Evolutionary conservation across 768 basidiomycete genomes (phyloP).

Genomic region (Scleroderma bovista): DNA sequence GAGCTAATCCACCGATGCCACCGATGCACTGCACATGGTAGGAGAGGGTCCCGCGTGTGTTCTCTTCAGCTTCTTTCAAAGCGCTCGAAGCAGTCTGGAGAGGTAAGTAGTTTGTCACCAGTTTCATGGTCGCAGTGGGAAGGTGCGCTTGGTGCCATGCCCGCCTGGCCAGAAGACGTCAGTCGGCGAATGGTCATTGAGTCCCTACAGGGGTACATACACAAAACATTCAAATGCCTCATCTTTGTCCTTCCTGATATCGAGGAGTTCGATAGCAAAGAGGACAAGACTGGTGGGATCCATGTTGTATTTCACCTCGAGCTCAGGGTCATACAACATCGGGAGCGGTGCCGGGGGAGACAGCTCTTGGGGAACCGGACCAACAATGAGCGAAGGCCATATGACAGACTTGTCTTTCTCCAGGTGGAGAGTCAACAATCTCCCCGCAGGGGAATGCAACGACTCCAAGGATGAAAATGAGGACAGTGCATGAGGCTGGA

Average conservation of each 20-base stretch:
- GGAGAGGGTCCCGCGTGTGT: constrained; percentile 44
- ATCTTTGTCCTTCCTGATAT: constrained; percentile 69
- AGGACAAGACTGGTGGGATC: constrained; percentile 77
- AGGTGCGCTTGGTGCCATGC: constrained; percentile 77
- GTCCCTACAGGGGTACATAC: constrained; percentile 38
- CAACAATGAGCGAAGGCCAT: constrained; percentile 79
- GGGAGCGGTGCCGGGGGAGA: constrained; percentile 49
- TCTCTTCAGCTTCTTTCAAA: constrained; percentile 31
- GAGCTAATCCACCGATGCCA: constrained; percentile 60
- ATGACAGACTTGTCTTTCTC: constrained; percentile 77
- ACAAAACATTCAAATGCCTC: constrained; percentile 80
- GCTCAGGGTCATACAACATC: constrained; percentile 43
- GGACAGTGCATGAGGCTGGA: constrained; percentile 51
- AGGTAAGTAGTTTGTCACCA: constrained; percentile 70
- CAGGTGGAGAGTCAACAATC: constrained; percentile 71
- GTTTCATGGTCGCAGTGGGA: constrained; percentile 72
- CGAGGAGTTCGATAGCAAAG: constrained; percentile 63
- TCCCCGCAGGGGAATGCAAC: constrained; percentile 52
- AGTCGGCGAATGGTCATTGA: background rate
- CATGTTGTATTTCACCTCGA: constrained; percentile 73
- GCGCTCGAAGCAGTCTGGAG: constrained; percentile 40
- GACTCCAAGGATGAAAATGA: constrained; percentile 79
- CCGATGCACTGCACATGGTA: constrained; percentile 69
- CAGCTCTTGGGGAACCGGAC: constrained; percentile 56
- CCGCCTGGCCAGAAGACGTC: constrained; percentile 42